Evolutionary conservation across 768 basidiomycete genomes (phyloP).

Genomic region (Hirschioporus abietinus): DNA sequence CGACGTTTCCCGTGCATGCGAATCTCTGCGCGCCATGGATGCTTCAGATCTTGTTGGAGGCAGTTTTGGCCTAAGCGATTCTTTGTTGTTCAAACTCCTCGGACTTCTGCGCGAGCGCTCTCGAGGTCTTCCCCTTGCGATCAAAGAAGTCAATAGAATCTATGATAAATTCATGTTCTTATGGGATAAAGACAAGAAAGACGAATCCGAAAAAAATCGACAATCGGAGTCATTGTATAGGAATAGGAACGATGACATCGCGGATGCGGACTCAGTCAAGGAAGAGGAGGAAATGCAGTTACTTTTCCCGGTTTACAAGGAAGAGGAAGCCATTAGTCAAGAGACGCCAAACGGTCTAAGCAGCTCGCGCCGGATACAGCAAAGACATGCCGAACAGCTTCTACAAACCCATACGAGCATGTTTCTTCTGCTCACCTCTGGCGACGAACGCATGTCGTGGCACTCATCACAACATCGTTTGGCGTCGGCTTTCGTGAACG

Average conservation of each 20-base stretch:
- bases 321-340: constrained; percentile 21
- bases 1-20: constrained; percentile 31
- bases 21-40: not conserved
- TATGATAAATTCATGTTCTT: constrained; percentile 74
- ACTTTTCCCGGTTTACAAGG: constrained; percentile 83
- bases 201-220: constrained; percentile 56
- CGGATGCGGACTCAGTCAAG: constrained; percentile 60
- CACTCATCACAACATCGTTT: not conserved
- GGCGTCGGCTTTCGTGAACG: not conserved
- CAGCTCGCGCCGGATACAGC: not conserved
- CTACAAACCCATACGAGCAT: not conserved
- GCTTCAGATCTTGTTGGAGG: not conserved
- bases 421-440: not conserved
- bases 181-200: constrained; percentile 79
- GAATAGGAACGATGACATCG: constrained; percentile 45
- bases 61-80: not conserved
- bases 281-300: constrained; percentile 81
- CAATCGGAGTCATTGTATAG: constrained; percentile 77
- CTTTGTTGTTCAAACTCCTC: not conserved
- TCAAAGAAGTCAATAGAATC: constrained; percentile 17
- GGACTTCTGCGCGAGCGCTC: not conserved
- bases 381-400: not conserved
- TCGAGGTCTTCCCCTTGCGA: not conserved
- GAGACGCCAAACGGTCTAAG: not conserved
- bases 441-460: constrained; percentile 1